Conservation (phyloP, 1,139 yeast species). For the Pichia sp. region DNA sequence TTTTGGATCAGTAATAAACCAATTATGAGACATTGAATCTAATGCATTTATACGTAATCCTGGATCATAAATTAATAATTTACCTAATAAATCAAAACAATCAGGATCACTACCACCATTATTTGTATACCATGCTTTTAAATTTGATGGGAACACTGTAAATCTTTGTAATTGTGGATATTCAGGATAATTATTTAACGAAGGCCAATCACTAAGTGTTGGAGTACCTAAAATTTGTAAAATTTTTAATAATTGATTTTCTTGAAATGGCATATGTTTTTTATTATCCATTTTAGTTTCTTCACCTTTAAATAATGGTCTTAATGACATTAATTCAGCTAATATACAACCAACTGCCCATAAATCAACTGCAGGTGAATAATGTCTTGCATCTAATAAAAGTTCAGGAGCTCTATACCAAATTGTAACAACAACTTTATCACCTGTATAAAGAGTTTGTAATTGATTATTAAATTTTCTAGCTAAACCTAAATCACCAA, state of each 20-base stretch:
- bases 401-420: slow-evolving; percentile 98
- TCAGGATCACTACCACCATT: slow-evolving; percentile 67
- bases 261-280: slow-evolving; percentile 89
- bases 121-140: slow-evolving; percentile 79
- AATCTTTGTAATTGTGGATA: slow-evolving; percentile 60
- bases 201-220: slow-evolving; percentile 66
- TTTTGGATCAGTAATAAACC: slow-evolving; percentile 62
- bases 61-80: slow-evolving; percentile 78
- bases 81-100: slow-evolving; percentile 60
- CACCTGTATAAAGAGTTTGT: slow-evolving; percentile 88
- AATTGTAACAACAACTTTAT: slow-evolving; percentile 94
- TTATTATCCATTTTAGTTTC: slow-evolving; percentile 94
- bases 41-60: slow-evolving; percentile 69
- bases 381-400: slow-evolving; percentile 84
- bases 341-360: slow-evolving; percentile 98
- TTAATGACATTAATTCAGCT: slow-evolving; percentile 79
- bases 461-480: slow-evolving; percentile 83
- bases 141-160: slow-evolving; percentile 59
- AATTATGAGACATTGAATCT: slow-evolving; percentile 68
- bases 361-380: slow-evolving; percentile 88
- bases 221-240: slow-evolving; percentile 92
- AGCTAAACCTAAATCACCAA: slow-evolving; percentile 94
- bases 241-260: slow-evolving; percentile 84
- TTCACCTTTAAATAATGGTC: slow-evolving; percentile 96
- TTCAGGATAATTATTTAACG: slow-evolving; percentile 77